Evolutionary conservation across 257 asterid species (phyloP).

Genomic region (Solanum arcanum): DNA sequence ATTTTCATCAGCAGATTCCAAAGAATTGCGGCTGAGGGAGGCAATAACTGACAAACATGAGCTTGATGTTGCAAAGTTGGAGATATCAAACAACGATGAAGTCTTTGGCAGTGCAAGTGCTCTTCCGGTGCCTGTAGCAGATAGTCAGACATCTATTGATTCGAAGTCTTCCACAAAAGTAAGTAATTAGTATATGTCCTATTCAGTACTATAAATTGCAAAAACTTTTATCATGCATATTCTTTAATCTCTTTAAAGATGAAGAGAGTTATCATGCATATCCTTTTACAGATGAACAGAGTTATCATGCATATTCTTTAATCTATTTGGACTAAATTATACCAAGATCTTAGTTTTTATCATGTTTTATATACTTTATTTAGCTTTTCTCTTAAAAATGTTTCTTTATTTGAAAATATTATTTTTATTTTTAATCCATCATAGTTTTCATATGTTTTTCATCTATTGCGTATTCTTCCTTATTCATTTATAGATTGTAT

Average conservation of each 20-base stretch:
- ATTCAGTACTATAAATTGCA: not conserved
- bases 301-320: not conserved
- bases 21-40: slow-evolving; percentile 2
- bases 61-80: slow-evolving; percentile 1
- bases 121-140: slow-evolving; percentile 3
- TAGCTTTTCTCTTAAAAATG: not conserved
- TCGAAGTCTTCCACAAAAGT: not conserved
- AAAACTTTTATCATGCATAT: not conserved
- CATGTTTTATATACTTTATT: not conserved
- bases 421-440: no score
- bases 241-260: not conserved
- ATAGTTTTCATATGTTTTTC: no score
- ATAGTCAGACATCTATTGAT: not conserved
- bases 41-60: slow-evolving; percentile 13
- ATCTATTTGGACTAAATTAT: not conserved
- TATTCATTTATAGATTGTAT: no score
- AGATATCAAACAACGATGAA: slow-evolving; percentile 13
- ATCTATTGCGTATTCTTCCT: no score
- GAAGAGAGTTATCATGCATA: not conserved
- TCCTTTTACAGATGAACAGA: not conserved
- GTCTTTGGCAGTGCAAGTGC: not conserved
- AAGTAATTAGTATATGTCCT: not conserved
- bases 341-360: not conserved
- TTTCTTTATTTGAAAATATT: not conserved
- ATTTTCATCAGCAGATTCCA: slow-evolving; percentile 7